Conservation (phyloP, 768 basidiomycete genomes). For the Mycena galericulata region DNA sequence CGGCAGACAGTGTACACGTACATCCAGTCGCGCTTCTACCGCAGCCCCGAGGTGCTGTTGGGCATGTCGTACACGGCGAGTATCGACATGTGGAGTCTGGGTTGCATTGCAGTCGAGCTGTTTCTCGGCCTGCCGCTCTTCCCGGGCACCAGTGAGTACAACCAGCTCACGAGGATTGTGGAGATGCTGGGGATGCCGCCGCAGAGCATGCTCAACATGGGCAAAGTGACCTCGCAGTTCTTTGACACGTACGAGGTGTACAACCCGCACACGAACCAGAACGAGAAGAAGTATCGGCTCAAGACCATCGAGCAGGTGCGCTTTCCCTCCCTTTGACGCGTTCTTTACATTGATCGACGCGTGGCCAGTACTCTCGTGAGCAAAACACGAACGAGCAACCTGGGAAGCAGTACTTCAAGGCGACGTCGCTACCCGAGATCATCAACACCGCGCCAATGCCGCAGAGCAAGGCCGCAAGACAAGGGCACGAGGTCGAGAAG, state of each 20-base stretch:
- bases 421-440: slow-evolving; percentile 92
- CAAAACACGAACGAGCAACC: slow-evolving; percentile 97
- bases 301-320: slow-evolving; percentile 82
- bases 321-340: neutral
- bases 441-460: slow-evolving; percentile 97
- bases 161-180: slow-evolving; percentile 95
- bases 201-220: slow-evolving; percentile 92
- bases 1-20: slow-evolving; percentile 99
- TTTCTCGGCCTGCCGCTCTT: slow-evolving; percentile 97
- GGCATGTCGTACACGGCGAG: slow-evolving; percentile 94
- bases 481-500: slow-evolving; percentile 89
- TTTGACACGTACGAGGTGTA: slow-evolving; percentile 81
- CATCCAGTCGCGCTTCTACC: slow-evolving; percentile 98
- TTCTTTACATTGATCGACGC: neutral
- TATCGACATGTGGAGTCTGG: slow-evolving; percentile 99
- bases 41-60: slow-evolving; percentile 96
- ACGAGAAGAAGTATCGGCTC: slow-evolving; percentile 86
- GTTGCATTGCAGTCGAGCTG: slow-evolving; percentile 98
- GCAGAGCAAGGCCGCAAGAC: slow-evolving; percentile 80
- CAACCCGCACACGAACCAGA: slow-evolving; percentile 74
- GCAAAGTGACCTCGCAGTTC: slow-evolving; percentile 95
- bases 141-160: slow-evolving; percentile 99
- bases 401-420: slow-evolving; percentile 99
- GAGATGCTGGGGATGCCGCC: slow-evolving; percentile 98
- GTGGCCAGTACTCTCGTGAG: slow-evolving; percentile 86